Percentiles rank a stretch among this genome's conserved stretches.
These are phyloP conservation scores for Tolypocladium guangdongense DNA, from an alignment of 2,329 filamentous ascomycete species.

Conservation along the genomic window DNA sequence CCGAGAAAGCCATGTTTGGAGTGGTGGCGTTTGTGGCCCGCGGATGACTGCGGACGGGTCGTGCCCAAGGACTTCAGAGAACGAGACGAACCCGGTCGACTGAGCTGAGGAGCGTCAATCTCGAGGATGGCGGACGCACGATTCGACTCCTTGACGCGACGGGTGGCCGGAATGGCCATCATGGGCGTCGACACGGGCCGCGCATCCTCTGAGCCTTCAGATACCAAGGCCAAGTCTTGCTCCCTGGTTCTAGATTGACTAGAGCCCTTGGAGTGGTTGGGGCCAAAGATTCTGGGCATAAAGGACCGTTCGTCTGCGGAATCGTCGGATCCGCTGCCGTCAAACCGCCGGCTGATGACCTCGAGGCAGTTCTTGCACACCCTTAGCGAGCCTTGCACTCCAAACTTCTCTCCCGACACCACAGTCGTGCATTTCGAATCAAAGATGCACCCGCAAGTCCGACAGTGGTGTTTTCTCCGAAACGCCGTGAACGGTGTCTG, in stretches of 20 bases:
- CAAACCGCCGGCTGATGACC: conserved; percentile 82
- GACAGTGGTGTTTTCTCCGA: conserved; percentile 90
- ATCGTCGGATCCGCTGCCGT: conserved; percentile 78
- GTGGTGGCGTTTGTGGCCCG: conserved; percentile 69
- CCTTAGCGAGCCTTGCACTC: conserved; percentile 70
- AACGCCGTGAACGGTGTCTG: conserved; percentile 87
- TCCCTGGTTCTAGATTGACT: conserved; percentile 25
- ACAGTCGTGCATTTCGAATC: conserved; percentile 91
- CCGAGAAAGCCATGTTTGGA: conserved; percentile 79
- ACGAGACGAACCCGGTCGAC: conserved; percentile 85
- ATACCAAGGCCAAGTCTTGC: conserved; percentile 26
- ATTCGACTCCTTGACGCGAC: conserved; percentile 63
- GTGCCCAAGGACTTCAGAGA: conserved; percentile 67
- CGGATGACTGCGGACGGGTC: conserved; percentile 62
- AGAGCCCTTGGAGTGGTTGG: conserved; percentile 36
- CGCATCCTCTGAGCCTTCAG: conserved; percentile 33
- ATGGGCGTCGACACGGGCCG: conserved; percentile 54
- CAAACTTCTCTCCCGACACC: conserved; percentile 81
- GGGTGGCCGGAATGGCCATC: conserved; percentile 59
- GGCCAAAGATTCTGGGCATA: conserved; percentile 51
- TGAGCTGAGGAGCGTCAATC: conserved; percentile 73
- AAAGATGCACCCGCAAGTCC: conserved; percentile 95
- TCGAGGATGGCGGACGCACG: conserved; percentile 83
- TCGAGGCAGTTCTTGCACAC: conserved; percentile 89
- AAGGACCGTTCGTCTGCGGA: conserved; percentile 69